Evolutionary conservation across 1,284 basidiomycete genomes (phyloP), one percentile per base, ranked within the genome.

Genomic region (Irpex lacteus): DNA sequence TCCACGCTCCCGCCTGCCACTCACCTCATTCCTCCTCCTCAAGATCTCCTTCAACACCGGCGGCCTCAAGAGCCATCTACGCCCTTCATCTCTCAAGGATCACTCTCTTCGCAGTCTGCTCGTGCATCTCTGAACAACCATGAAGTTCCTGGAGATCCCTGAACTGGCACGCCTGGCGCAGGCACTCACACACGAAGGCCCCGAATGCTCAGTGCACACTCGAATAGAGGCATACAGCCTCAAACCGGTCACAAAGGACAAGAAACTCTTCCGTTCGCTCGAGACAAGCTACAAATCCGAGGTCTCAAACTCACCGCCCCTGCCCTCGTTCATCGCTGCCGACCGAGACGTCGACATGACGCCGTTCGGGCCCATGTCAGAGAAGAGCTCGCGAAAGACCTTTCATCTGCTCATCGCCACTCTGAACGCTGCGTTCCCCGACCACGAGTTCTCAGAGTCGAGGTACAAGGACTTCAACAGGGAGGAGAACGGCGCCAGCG

Each of bases 181-280:
- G 70, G 87, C 91, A n/a, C 88, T 97, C 56, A 92, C 87, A 8
- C 89, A 92, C 75, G 89, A 94, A 67, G 91, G 94, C 4, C 89
- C 93, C 59, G 96, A 98, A 78, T 95, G 94, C 76, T 87, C 90
- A 34, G 94, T 98, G 18, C 90, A 94, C 76, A 96, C 95, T 47
- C 89, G 96, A 69, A 90, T 99, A 76, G 97, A 99, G 78, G 96
- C 95, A 0, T 99, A 98, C 82, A 95, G 93, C 70, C 97, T 95
- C 87, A 99, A 99, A 85, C 92, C 96, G 73, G 92, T 98, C 77
- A 94, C 94, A 70, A 92, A 94, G 74, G 98, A 99, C 84, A 96
- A 96, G 86, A 95, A 94, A 75, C 90, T 98, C 75, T 96, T 96
- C 84, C 96, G 94, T 75, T 83, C 89, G 13, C 90, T 98, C 78